Evolutionary conservation across 345 rosid species (phyloP).

Genomic region (Citrus medica): DNA sequence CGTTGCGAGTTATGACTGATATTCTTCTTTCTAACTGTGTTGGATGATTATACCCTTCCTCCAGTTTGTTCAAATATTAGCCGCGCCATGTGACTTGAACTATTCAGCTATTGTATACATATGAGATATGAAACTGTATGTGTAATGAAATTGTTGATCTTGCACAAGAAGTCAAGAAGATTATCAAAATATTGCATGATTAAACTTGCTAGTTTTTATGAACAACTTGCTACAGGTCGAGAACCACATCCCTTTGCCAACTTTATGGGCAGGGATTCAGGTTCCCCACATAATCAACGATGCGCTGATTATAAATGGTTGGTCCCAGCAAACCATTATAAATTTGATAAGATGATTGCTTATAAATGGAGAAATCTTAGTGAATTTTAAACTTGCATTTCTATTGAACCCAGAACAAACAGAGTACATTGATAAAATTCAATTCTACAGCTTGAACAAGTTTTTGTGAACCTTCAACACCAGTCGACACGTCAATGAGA

Average conservation of each 20-base stretch:
- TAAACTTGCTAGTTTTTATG: too few relatives aligned
- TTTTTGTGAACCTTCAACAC: conserved; percentile 76
- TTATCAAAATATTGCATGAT: background rate
- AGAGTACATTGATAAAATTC: background rate
- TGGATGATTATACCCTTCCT: background rate
- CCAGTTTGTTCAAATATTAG: background rate
- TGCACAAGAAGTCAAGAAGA: background rate
- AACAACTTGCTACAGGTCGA: background rate
- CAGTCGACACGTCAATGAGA: conserved; percentile 72
- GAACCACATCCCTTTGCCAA: background rate
- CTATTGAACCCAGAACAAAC: background rate
- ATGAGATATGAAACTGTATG: background rate
- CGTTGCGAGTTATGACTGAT: background rate
- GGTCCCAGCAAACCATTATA: too few relatives aligned
- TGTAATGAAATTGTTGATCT: background rate
- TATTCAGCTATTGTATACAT: background rate
- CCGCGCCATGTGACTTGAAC: background rate
- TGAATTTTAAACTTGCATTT: background rate
- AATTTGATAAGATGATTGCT: background rate
- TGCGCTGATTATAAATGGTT: too few relatives aligned
- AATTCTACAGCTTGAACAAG: conserved; percentile 57
- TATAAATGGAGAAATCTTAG: background rate
- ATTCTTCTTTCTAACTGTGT: background rate
- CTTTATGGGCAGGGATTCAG: background rate
- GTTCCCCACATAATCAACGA: too few relatives aligned